phyloP scores from a whole-genome alignment of 345 rosid species.

The sweet orange (Citrus sinensis) region DNA sequence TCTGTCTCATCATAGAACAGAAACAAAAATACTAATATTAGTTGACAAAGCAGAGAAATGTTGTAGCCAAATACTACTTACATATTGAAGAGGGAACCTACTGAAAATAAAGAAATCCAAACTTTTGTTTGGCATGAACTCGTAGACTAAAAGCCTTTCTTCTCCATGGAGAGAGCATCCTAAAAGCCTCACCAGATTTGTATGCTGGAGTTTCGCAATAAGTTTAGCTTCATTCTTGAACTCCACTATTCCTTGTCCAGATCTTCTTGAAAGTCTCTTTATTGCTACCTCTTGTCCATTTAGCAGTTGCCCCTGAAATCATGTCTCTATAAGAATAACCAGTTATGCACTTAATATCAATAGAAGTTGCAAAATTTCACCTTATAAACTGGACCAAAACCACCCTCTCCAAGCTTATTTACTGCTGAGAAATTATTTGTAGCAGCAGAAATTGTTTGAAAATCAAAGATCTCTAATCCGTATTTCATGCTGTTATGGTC shows the following conservation, averaged over 20 bases:
- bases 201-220: constrained; percentile 2
- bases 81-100: neutral
- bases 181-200: constrained; percentile 1
- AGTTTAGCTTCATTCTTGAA: neutral
- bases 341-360: neutral
- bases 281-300: neutral
- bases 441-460: constrained; percentile 4
- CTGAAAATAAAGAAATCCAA: constrained; percentile 1
- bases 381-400: constrained; percentile 2
- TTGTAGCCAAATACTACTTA: neutral
- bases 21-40: neutral
- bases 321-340: neutral
- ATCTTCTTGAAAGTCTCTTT: neutral
- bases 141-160: neutral
- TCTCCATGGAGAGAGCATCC: neutral
- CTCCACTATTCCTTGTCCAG: neutral
- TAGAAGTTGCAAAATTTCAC: neutral
- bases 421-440: neutral
- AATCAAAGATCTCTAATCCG: neutral
- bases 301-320: neutral
- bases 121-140: neutral
- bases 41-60: neutral
- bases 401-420: constrained; percentile 4
- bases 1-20: neutral
- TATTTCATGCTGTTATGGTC: neutral